These are phyloP conservation scores for Talaromyces borbonicus DNA, from an alignment of 495 filamentous ascomycete species.

Conservation along the genomic window DNA sequence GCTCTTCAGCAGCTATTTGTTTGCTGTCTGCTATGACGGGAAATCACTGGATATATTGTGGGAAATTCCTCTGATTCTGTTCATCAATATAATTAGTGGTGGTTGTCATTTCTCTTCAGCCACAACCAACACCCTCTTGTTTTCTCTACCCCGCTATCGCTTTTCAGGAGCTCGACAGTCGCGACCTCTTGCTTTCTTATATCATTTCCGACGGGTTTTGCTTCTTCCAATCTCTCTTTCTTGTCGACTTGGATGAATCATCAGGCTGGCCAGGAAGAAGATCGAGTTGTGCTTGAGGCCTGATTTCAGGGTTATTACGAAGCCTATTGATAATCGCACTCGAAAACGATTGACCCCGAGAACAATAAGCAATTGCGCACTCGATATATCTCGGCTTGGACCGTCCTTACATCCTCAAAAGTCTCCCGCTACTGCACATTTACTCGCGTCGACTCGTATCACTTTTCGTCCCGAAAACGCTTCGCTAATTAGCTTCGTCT, in stretches of 20 bases:
- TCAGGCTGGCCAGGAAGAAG: too few relatives aligned
- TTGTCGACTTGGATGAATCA: neutral
- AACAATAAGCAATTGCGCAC: too few relatives aligned
- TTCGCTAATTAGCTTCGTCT: neutral
- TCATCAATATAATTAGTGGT: too few relatives aligned
- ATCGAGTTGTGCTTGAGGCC: too few relatives aligned
- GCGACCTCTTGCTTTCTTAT: neutral
- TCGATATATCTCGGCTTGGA: too few relatives aligned
- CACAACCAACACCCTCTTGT: neutral
- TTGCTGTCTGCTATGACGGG: neutral
- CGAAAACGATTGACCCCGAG: too few relatives aligned
- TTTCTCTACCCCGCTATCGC: slow-evolving; percentile 8
- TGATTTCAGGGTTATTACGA: too few relatives aligned
- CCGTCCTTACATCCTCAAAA: neutral
- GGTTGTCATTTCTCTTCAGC: too few relatives aligned
- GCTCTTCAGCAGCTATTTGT: neutral
- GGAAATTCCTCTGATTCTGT: neutral
- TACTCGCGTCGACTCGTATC: neutral
- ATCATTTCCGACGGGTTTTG: too few relatives aligned
- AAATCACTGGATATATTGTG: neutral
- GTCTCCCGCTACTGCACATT: neutral
- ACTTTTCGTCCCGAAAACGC: neutral
- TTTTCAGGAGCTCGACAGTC: neutral
- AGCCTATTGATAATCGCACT: too few relatives aligned
- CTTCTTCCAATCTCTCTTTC: too few relatives aligned